Conservation (phyloP, 495 filamentous ascomycete genomes). For the Acidomyces sp. region DNA sequence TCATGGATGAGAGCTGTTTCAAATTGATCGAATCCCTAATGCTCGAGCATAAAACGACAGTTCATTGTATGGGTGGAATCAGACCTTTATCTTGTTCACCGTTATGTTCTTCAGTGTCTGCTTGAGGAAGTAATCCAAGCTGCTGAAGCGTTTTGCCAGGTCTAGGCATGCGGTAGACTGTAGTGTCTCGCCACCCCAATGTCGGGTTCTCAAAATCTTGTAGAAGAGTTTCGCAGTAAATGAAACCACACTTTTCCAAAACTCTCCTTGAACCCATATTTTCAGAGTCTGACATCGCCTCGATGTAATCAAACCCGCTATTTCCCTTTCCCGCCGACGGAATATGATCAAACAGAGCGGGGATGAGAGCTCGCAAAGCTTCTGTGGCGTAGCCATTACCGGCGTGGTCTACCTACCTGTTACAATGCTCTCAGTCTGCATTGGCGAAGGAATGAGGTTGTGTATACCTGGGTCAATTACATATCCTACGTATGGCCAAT, state of each 20-base stretch:
- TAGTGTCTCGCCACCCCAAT: background rate
- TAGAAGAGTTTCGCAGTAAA: background rate
- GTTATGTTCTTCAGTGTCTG: background rate
- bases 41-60: too few relatives aligned
- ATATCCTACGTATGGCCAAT: conserved; percentile 12
- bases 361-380: conserved; percentile 14
- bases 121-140: background rate
- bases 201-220: background rate
- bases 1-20: too few relatives aligned
- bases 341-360: conserved; percentile 16
- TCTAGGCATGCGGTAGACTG: background rate
- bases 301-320: conserved; percentile 11
- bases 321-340: conserved; percentile 1
- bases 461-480: conserved; percentile 13
- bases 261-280: conserved; percentile 10
- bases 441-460: background rate
- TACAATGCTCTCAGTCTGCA: background rate
- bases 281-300: conserved; percentile 3
- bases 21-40: too few relatives aligned
- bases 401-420: conserved; percentile 6
- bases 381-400: conserved; percentile 20
- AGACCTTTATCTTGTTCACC: background rate
- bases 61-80: background rate
- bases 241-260: conserved; percentile 17
- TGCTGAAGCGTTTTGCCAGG: background rate